These are phyloP conservation scores for Aspergillus amoenus DNA, from an alignment of 2,329 filamentous ascomycete genomes.

Conservation along the genomic window DNA sequence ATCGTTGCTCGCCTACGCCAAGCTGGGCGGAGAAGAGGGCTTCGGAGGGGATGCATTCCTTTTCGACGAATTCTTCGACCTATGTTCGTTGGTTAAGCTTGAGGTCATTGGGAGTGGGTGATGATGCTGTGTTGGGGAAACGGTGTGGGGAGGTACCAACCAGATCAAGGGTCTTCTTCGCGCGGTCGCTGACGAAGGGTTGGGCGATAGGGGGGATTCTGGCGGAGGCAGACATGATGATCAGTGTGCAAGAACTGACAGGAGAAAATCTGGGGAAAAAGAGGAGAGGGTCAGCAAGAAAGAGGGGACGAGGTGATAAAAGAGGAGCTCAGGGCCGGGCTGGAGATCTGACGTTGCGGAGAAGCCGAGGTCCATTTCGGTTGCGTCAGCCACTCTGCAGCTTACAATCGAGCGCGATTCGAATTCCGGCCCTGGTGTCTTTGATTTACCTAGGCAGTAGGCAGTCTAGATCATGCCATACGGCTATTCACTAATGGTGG, in stretches of 20 bases:
- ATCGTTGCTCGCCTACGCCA: slow-evolving; percentile 72
- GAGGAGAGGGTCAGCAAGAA: background rate
- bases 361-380: slow-evolving; percentile 26
- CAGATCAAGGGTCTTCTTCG: slow-evolving; percentile 78
- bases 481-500: background rate
- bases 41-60: slow-evolving; percentile 89
- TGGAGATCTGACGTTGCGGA: slow-evolving; percentile 14
- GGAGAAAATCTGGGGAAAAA: background rate
- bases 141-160: slow-evolving; percentile 52
- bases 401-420: too few species aligned
- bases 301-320: background rate
- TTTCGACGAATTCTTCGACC: slow-evolving; percentile 95
- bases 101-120: background rate
- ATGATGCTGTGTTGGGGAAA: background rate
- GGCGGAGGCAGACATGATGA: slow-evolving; percentile 49
- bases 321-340: slow-evolving; percentile 4
- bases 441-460: too few species aligned
- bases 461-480: background rate
- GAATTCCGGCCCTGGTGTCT: too few species aligned
- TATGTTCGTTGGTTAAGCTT: slow-evolving; percentile 25
- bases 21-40: slow-evolving; percentile 76
- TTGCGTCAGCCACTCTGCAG: slow-evolving; percentile 21
- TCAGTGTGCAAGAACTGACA: slow-evolving; percentile 1
- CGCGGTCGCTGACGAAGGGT: slow-evolving; percentile 75
- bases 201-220: slow-evolving; percentile 60